phyloP scores from a whole-genome alignment of 202 grass and related monocot genomes.

The Cymbopogon flexuosus region DNA sequence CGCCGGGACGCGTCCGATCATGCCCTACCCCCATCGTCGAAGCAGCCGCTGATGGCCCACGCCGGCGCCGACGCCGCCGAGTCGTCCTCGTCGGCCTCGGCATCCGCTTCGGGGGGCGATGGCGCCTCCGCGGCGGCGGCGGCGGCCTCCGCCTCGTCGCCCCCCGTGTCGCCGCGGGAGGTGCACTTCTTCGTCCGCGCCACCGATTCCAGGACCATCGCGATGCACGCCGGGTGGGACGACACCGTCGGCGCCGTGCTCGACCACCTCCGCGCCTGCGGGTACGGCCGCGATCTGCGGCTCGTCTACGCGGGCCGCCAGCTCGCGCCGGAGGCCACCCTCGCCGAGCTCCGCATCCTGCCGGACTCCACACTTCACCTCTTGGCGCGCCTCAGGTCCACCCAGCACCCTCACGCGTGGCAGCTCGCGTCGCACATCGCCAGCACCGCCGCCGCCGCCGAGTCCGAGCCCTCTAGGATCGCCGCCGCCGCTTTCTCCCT shows the following conservation, averaged over 20 bases:
- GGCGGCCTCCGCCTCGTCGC: neutral
- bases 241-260: conserved; percentile 65
- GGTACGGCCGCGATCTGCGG: conserved; percentile 50
- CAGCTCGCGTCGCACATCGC: conserved; percentile 73
- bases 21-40: conserved; percentile 37
- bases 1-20: conserved; percentile 57
- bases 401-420: conserved; percentile 62
- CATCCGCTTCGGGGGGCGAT: neutral
- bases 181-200: conserved; percentile 85
- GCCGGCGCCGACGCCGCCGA: conserved; percentile 1
- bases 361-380: conserved; percentile 70
- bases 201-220: conserved; percentile 64
- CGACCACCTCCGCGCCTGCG: conserved; percentile 35
- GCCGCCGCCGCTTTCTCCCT: conserved; percentile 27
- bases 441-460: conserved; percentile 26
- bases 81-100: neutral
- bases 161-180: neutral
- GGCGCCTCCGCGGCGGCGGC: neutral
- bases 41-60: conserved; percentile 24
- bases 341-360: conserved; percentile 42
- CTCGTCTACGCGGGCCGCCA: conserved; percentile 72
- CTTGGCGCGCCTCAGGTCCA: conserved; percentile 65
- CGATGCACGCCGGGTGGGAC: conserved; percentile 49
- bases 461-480: neutral
- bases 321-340: conserved; percentile 53